These are phyloP conservation scores for Xerocomus nothofagi DNA, from an alignment of 1,284 basidiomycete species.

Conservation along the genomic window DNA sequence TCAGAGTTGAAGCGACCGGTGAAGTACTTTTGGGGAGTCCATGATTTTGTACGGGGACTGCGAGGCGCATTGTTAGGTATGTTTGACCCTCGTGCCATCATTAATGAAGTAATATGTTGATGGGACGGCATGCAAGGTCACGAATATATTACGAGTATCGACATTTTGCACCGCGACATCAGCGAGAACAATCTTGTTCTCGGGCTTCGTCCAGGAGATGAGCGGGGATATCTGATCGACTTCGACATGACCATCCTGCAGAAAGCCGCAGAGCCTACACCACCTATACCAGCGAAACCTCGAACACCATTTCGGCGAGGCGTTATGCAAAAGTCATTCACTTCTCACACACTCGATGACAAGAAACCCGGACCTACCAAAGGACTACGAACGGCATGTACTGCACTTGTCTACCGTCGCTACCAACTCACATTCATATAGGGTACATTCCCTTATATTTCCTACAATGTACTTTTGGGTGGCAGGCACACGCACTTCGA, in stretches of 20 bases:
- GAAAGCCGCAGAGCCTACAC: background rate
- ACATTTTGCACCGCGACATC: constrained; percentile 16
- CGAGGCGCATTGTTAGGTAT: constrained; percentile 13
- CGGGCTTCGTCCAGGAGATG: constrained; percentile 5
- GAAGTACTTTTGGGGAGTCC: constrained; percentile 18
- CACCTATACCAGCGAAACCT: no score
- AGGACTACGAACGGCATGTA: background rate
- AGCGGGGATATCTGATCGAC: constrained; percentile 22
- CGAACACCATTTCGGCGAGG: background rate
- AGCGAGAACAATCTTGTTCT: constrained; percentile 23
- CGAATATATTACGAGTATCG: constrained; percentile 10
- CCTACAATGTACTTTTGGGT: background rate
- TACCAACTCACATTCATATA: background rate
- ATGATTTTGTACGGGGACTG: constrained; percentile 18
- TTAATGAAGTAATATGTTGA: background rate
- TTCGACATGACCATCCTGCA: constrained; percentile 13
- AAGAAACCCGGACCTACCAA: background rate
- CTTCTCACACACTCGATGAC: background rate
- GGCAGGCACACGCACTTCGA: constrained; percentile 4
- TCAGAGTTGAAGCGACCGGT: constrained; percentile 9
- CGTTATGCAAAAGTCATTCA: no score
- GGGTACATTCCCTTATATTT: constrained; percentile 12
- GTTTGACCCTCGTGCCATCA: background rate
- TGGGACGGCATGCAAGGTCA: constrained; percentile 7
- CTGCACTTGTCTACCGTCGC: accelerated